Percentiles rank a stretch among this genome's conserved stretches.
These are phyloP conservation scores for Pseudogymnoascus sp. DNA, from an alignment of 2,329 filamentous ascomycete species.

Conservation along the genomic window DNA sequence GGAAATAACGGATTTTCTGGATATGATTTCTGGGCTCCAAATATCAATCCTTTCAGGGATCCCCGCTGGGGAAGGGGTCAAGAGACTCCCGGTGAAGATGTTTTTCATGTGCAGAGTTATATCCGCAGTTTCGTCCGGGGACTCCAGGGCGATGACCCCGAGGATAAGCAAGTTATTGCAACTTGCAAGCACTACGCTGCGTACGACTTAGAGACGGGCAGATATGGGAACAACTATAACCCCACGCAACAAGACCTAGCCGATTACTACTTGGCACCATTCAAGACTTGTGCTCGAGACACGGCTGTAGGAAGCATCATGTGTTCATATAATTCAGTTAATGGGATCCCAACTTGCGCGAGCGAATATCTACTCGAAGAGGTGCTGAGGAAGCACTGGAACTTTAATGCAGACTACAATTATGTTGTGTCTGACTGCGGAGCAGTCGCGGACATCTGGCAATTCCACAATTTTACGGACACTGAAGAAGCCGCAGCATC, in stretches of 20 bases:
- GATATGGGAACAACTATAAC: conserved; percentile 48
- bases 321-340: conserved; percentile 58
- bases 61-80: conserved; percentile 56
- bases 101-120: conserved; percentile 43
- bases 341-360: conserved; percentile 59
- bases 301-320: conserved; percentile 51
- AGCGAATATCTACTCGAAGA: conserved; percentile 55
- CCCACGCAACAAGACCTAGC: conserved; percentile 55
- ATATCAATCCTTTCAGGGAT: conserved; percentile 59
- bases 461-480: background rate
- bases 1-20: conserved; percentile 51
- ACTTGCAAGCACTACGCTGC: conserved; percentile 55
- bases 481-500: background rate
- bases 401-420: conserved; percentile 53
- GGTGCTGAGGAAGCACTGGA: conserved; percentile 59
- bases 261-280: conserved; percentile 62
- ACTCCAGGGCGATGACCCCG: conserved; percentile 41
- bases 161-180: conserved; percentile 41
- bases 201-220: conserved; percentile 36
- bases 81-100: conserved; percentile 54
- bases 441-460: conserved; percentile 47
- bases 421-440: conserved; percentile 62
- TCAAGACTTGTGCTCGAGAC: conserved; percentile 51
- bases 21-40: conserved; percentile 57
- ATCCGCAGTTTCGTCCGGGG: conserved; percentile 47